Conservation (phyloP, 805 yeast genomes). For the Suhomyces prunicola region DNA sequence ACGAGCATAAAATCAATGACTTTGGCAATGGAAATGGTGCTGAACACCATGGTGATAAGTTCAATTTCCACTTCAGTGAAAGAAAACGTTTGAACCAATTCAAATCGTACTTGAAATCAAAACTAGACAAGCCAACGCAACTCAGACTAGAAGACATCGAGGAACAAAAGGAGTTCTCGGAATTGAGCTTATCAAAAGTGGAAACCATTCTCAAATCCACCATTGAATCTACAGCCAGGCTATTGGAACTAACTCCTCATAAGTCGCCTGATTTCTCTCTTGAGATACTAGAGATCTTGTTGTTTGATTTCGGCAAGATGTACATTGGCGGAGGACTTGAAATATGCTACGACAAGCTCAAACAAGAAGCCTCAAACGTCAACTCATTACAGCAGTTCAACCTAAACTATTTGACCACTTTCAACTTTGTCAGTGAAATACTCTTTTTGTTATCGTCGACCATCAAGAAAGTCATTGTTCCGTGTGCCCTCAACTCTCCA, state of each 20-base stretch:
- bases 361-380: conserved; percentile 31
- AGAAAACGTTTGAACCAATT: conserved; percentile 50
- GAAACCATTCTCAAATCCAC: conserved; percentile 65
- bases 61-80: conserved; percentile 34
- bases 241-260: conserved; percentile 67
- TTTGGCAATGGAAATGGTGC: conserved; percentile 8
- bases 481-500: conserved; percentile 64
- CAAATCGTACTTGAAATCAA: conserved; percentile 55
- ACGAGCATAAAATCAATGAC: conserved; percentile 17
- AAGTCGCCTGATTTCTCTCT: conserved; percentile 59
- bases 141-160: conserved; percentile 21
- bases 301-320: conserved; percentile 67
- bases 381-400: conserved; percentile 29
- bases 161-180: conserved; percentile 20
- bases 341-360: conserved; percentile 51
- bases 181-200: conserved; percentile 44
- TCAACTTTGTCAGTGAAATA: conserved; percentile 56
- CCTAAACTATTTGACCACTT: conserved; percentile 47
- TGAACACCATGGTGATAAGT: conserved; percentile 21
- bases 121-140: conserved; percentile 15
- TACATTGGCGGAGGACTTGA: conserved; percentile 77
- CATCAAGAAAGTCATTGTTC: conserved; percentile 70
- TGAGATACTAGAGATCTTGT: conserved; percentile 63
- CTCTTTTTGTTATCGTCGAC: conserved; percentile 66
- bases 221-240: conserved; percentile 72